Base-by-base conservation (phyloP, 2,329 filamentous ascomycete genomes). In the Karstenula rhodostoma region DNA sequence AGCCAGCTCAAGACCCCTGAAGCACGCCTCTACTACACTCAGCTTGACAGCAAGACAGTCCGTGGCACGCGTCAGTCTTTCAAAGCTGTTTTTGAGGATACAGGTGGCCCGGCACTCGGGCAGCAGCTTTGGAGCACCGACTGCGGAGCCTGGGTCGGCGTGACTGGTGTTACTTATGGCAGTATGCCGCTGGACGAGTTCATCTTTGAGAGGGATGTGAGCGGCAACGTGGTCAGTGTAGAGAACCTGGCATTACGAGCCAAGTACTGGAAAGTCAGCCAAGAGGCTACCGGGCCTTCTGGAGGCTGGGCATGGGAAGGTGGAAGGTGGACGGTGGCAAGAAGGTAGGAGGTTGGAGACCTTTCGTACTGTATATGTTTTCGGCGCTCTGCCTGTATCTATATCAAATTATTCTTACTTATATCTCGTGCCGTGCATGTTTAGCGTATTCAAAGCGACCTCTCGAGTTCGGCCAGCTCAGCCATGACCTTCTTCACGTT, bases 401-500 rank as follows among this genome's bases (percentile, higher is more conserved):
- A 51, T 17, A 23, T 37, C 17, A 29, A 13, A n/a, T 51, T 40
- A n/a, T 40, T 33, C 13, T n/a, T 32, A 10, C 12, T 7, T 32
- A 35, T n/a, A n/a, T n/a, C n/a, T n/a, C n/a, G n/a, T n/a, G n/a
- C n/a, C n/a, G n/a, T n/a, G n/a, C n/a, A n/a, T n/a, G n/a, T n/a
- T n/a, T n/a, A n/a, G n/a, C n/a, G n/a, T n/a, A n/a, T n/a, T n/a
- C n/a, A 58, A n/a, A 58, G 32, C 12, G 46, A 35, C n/a, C 68
- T 69, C 59, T 76, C 73, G 48, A 75, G 73, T 47, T 62, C 63
- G 6, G 68, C 68, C 42, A 76, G 43, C 10, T 61, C 66, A 17
- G 58, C 65, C 73, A 74, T 75, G 3, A 57, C 59, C 42, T 56
- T 59, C 56, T 63, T 68, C 8, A 75, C 65, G 54, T 50, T 70